Evolutionary conservation across 2,329 filamentous ascomycete genomes (phyloP), one percentile per base, ranked within the genome.

Genomic region (Fusarium heterosporum): DNA sequence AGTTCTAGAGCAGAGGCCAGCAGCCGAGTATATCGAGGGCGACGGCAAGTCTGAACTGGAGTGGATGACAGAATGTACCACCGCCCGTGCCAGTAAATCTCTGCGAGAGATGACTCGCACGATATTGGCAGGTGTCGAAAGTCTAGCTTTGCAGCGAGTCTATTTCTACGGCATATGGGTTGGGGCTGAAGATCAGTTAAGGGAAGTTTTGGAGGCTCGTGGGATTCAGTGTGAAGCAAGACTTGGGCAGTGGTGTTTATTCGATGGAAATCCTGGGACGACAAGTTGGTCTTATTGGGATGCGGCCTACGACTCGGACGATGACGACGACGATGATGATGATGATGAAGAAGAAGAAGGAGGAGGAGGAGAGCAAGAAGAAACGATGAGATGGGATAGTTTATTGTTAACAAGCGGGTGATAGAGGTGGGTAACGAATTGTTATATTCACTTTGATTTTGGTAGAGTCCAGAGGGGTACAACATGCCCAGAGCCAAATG

Each of bases 161-260:
- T 70, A 69, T 8, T 7, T 69, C 1, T 51, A 65, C 8, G 66
- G 67, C 6, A 55, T 70, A 0, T 29, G 19, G 2, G 22, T 48
- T 0, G 28, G 30, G 0, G 3, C 55, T 0, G 29, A 22, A 0
- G 46, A 55, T 8, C 19, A 16, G 6, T 43, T 70, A 3, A 52
- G 68, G 50, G 10, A 22, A 0, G 11, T 49, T 13, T n/a, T 70
- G 5, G 11, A 48, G 5, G 8, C 14, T 0, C 17, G 19, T 3
- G 34, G 19, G 3, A 10, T 65, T 0, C 22, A 40, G 4, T 65
- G 60, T 8, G 63, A 70, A n/a, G 66, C 55, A 4, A 61, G 67
- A 4, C 7, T 50, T 16, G 66, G 66, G 0, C 28, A 40, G 1
- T 70, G 66, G 66, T 70, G 60, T 8, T 49, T 16, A 10, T 68